A percentile compares a stretch with the other conserved stretches of the same genome.
Conservation (phyloP, 2,329 filamentous ascomycete species). For the Cladophialophora carrionii region DNA sequence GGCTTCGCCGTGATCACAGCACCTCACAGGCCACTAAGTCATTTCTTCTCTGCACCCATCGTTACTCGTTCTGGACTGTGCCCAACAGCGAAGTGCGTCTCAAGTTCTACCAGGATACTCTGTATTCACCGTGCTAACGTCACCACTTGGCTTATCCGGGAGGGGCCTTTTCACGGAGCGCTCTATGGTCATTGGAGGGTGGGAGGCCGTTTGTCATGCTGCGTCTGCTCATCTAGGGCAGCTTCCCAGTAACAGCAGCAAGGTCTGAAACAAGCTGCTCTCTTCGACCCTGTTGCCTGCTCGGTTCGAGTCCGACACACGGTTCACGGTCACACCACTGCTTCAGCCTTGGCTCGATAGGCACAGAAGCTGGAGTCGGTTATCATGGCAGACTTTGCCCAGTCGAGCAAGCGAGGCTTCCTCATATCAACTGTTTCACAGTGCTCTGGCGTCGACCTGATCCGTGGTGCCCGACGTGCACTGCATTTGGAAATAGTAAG, state of each 20-base stretch:
- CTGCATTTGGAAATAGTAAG: conserved; percentile 26
- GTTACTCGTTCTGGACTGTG: conserved; percentile 6
- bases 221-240: conserved; percentile 9
- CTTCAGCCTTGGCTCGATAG: conserved; percentile 29
- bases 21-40: neutral
- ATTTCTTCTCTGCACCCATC: neutral
- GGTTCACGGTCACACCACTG: conserved; percentile 30
- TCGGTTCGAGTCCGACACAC: conserved; percentile 15
- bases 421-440: conserved; percentile 25
- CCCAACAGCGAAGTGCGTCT: conserved; percentile 16
- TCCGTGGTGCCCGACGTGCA: conserved; percentile 23
- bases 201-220: conserved; percentile 24
- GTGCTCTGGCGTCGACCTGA: conserved; percentile 21
- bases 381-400: neutral
- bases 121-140: conserved; percentile 3
- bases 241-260: conserved; percentile 2
- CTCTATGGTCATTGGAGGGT: conserved; percentile 3
- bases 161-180: neutral
- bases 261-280: conserved; percentile 26
- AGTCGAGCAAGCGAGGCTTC: conserved; percentile 1
- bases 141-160: conserved; percentile 5
- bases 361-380: neutral
- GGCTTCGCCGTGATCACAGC: neutral
- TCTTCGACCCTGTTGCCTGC: conserved; percentile 7
- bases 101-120: conserved; percentile 16